A percentile compares a stretch with the other conserved stretches of the same genome.
These are phyloP conservation scores for Coelastrella sp. DNA, from an alignment of 139 green algal genomes.

Conservation along the genomic window DNA sequence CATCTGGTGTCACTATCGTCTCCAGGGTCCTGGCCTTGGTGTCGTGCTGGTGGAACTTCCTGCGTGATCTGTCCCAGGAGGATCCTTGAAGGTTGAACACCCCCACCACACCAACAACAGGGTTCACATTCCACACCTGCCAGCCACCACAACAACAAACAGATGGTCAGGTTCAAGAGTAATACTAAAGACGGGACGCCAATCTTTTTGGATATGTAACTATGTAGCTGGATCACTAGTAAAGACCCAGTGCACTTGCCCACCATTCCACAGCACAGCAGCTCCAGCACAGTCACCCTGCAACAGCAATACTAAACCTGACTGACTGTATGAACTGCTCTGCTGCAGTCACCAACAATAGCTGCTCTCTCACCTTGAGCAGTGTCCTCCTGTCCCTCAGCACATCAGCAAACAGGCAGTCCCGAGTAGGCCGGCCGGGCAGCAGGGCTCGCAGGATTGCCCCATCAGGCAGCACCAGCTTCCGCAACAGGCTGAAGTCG, in stretches of 20 bases:
- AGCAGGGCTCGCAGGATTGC: conserved; percentile 71
- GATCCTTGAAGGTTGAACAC: conserved; percentile 93
- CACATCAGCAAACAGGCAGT: conserved; percentile 91
- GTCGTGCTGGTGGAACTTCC: conserved; percentile 81
- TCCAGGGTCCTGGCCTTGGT: conserved; percentile 45
- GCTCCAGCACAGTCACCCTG: too few relatives aligned
- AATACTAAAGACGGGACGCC: too few relatives aligned
- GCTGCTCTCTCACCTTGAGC: conserved; percentile 77
- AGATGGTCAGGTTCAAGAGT: not conserved
- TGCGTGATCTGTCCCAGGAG: conserved; percentile 79
- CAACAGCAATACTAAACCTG: too few relatives aligned
- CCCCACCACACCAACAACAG: conserved; percentile 74
- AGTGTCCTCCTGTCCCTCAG: conserved; percentile 78
- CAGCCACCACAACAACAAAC: not conserved
- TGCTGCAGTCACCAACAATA: not conserved
- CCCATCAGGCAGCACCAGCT: conserved; percentile 86
- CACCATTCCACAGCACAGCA: too few relatives aligned
- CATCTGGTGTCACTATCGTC: conserved; percentile 52
- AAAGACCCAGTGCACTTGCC: too few relatives aligned
- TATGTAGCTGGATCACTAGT: too few relatives aligned
- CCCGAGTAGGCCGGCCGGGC: conserved; percentile 89
- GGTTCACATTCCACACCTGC: conserved; percentile 84
- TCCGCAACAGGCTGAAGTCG: conserved; percentile 80
- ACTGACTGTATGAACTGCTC: not conserved
- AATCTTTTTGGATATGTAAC: too few relatives aligned